phyloP scores from a whole-genome alignment of 257 asterid genomes.

The Gynochthodes officinalis region DNA sequence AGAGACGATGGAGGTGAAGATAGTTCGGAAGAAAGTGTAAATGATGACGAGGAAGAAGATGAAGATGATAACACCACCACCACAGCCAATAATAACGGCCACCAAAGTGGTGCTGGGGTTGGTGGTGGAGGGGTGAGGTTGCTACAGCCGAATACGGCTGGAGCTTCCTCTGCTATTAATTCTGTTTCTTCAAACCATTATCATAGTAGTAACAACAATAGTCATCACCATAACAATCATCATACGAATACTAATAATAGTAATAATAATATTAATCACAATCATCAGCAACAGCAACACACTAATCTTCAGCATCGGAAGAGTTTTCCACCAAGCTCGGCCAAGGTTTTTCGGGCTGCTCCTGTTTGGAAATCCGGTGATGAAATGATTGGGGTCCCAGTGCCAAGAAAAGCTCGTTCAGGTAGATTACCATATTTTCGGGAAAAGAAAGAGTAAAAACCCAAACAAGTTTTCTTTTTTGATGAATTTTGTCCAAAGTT shows the following conservation, averaged over 20 bases:
- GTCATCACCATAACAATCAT: slow-evolving; percentile 15
- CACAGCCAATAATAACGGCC: slow-evolving; percentile 25
- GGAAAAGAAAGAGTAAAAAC: not conserved
- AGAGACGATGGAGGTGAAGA: slow-evolving; percentile 66
- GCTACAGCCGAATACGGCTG: slow-evolving; percentile 36
- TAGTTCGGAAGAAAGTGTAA: slow-evolving; percentile 80
- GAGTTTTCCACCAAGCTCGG: slow-evolving; percentile 48
- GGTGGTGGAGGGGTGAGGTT: slow-evolving; percentile 28
- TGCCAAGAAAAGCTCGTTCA: slow-evolving; percentile 96
- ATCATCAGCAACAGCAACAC: slow-evolving; percentile 43
- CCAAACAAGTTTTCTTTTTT: slow-evolving; percentile 13
- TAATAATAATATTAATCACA: slow-evolving; percentile 15
- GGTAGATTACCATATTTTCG: slow-evolving; percentile 32
- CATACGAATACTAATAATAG: slow-evolving; percentile 14
- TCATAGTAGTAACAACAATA: slow-evolving; percentile 34
- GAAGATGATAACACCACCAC: slow-evolving; percentile 45
- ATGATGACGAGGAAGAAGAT: slow-evolving; percentile 74
- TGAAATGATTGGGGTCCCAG: slow-evolving; percentile 88
- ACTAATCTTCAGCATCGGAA: slow-evolving; percentile 54
- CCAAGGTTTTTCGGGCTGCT: slow-evolving; percentile 49
- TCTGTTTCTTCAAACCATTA: slow-evolving; percentile 48
- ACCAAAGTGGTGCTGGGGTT: slow-evolving; percentile 13
- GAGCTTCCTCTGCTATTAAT: slow-evolving; percentile 21
- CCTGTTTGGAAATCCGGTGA: slow-evolving; percentile 94
- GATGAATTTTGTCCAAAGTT: slow-evolving; percentile 14